Base-by-base conservation (phyloP, 2,329 filamentous ascomycete species). In the Aschersonia sp. region DNA sequence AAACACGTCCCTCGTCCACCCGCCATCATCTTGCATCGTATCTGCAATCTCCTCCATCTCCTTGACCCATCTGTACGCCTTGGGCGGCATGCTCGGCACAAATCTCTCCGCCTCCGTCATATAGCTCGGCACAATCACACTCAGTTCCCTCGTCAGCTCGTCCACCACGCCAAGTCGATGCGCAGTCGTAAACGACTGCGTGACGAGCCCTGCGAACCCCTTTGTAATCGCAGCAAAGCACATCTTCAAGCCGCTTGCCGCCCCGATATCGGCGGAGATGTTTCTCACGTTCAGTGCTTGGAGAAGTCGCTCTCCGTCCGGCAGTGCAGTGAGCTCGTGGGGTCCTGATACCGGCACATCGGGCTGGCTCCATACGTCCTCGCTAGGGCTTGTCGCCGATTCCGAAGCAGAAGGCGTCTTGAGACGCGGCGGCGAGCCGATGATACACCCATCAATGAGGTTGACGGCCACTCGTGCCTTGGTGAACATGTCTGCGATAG, bases 11-110 rank as follows among this genome's bases (percentile, higher is more conserved):
- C 61, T 61, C 4, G 63, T 63, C 59, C 84, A 85, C 0, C 81
- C 82, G 1, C 79, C 82, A 47, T 83, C 80, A 42, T 76, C 73
- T 5, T 65, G 64, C 59, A 86, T 81, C 3, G 81, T 84, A 49
- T 73, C 66, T 4, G 75, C 77, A 57, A 89, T 87, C 69, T 89
- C 79, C 55, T 80, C 73, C 84, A 89, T 88, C 68, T 89, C 84
- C 35, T 72, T 69, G 0, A 86, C 80, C 84, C 84, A 89, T 9
- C 85, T 70, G 60, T 88, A 88, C 20, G 85, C 84, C 65, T 89
- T 89, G 5, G 79, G 77, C 30, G 82, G 72, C 74, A 88, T 84
- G 10, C 62, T 66, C 4, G 74, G 66, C 6, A 85, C 65, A 2
- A 72, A 66, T 32, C 59, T 67, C 55, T 77, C 71, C 0, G 71